Base-by-base conservation (phyloP, 1,284 basidiomycete genomes). In the Earliella scabrosa region DNA sequence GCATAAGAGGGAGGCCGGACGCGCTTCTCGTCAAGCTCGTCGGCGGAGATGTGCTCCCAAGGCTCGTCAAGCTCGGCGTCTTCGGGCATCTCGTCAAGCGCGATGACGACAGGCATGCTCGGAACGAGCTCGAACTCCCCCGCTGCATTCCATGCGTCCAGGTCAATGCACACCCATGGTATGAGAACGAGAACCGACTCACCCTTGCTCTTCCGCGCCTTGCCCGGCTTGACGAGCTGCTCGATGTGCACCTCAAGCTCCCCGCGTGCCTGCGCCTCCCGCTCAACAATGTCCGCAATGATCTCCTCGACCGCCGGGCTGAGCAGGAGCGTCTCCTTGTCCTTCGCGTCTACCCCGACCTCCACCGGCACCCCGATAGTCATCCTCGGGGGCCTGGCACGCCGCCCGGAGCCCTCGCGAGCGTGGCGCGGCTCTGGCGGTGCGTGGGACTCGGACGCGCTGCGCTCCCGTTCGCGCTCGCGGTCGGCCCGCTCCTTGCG, bases 51-150 rank as follows among this genome's bases (percentile, higher is more conserved):
- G 64, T 80, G 77, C 60, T 85, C 82, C 83, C 83, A 86, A 35
- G 80, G 77, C 60, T 86, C 83, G 57, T 83, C 81, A 20, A 77
- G 60, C 39, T 69, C 70, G 20, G 60, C 60, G 20, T 65, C 67
- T 16, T 61, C 63, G 16, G 72, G 60, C 36, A 75, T 71, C 24
- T 66, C 82, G 62, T 84, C 82, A 38, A 86, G 72, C 26, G 75
- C 81, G 56, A 86, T 81, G 47, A 86, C 83, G 31, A 77, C 75
- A 29, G 76, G 79, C 31, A 81, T 66, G 39, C 71, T 73, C 5
- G 81, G 80, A 14, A 86, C 69, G 21, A 85, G 62, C 69, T 85
- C 83, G 61, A 82, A 86, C 58, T 83, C 82, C 34, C 63, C 67
- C 24, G 66, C 68, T 71, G 54, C 40, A 24, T 41, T 24, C 21